Base-by-base conservation (phyloP, 1,284 basidiomycete genomes). In the Pholiota adiposa region DNA sequence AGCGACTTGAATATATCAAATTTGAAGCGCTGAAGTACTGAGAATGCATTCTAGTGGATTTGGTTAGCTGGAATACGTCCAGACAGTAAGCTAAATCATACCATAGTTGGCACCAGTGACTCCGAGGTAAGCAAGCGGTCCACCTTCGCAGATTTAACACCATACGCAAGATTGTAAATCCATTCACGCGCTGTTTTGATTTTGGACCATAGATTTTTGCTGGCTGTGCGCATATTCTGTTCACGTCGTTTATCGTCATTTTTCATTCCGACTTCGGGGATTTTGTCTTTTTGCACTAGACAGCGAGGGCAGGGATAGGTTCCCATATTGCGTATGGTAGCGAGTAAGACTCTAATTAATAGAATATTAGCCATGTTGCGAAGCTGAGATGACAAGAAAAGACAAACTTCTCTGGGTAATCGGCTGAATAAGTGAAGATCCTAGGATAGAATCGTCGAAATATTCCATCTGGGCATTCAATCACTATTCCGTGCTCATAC, bases 231-330 rank as follows among this genome's bases (percentile, higher is more conserved):
- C 4, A n/a, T 36, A 19, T 27, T 57, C 14, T 46, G 16, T 9
- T n/a, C n/a, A n/a, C 50, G 44, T 38, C 40, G 40, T 11, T 49
- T 19, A 21, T 54, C 34, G 27, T 58, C 54, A 25, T 46, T 18
- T 40, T 43, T 8, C 54, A 58, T 53, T 53, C 70, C 64, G 9
- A 72, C 56, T n/a, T 60, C 38, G 23, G 50, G 19, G 23, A 67
- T 64, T 9, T 69, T 51, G 2, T 50, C 48, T 57, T 72, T 73
- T 1, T 59, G 60, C 1, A 73, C 57, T 1, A 74, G 49, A 54
- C 75, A 79, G 0, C 67, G 63, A 4, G 76, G 75, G 54, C 76
- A 79, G 1, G 73, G 74, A 46, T 68, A 75, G 1, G 55, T 7
- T 0, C 72, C 75, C 16, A 70, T 63, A 58, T 75, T 65, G 0